phyloP scores from a whole-genome alignment of 164 flowering plant species.

The Platanus orientalis region DNA sequence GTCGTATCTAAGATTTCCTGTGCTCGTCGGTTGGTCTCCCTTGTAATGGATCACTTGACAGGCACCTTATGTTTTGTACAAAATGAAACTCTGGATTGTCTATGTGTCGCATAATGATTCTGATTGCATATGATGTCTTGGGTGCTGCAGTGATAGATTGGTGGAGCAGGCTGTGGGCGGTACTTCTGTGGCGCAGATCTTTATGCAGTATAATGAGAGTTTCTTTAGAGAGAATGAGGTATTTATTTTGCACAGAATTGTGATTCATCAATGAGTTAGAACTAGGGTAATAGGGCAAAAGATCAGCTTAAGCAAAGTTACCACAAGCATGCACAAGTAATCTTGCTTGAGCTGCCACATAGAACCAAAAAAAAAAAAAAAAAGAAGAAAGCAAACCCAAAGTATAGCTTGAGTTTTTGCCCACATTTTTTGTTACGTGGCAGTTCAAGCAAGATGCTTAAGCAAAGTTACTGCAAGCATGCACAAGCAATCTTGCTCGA shows the following conservation, averaged over 20 bases:
- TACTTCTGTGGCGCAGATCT: constrained; percentile 64
- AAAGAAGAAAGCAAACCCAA: too few species aligned
- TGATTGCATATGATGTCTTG: constrained; percentile 3
- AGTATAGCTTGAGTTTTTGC: too few species aligned
- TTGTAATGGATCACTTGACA: background rate
- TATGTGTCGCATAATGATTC: background rate
- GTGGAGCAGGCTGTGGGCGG: constrained; percentile 65
- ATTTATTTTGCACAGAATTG: background rate
- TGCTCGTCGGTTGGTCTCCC: background rate
- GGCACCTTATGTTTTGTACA: background rate
- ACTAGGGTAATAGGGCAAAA: too few species aligned
- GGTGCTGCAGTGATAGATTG: constrained; percentile 51
- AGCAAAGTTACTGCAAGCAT: too few species aligned
- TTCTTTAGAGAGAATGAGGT: constrained; percentile 78
- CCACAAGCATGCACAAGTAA: too few species aligned
- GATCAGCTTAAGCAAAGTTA: too few species aligned
- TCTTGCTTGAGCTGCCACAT: too few species aligned
- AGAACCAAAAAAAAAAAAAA: too few species aligned
- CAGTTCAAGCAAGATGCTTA: too few species aligned
- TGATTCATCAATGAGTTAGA: constrained; percentile 7
- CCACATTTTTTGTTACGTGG: too few species aligned
- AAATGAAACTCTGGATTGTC: background rate
- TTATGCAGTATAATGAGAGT: constrained; percentile 51
- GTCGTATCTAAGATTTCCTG: background rate
- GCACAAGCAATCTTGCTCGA: too few species aligned